Base-by-base conservation (phyloP, 768 basidiomycete species). In the Pleurotus pulmonarius region DNA sequence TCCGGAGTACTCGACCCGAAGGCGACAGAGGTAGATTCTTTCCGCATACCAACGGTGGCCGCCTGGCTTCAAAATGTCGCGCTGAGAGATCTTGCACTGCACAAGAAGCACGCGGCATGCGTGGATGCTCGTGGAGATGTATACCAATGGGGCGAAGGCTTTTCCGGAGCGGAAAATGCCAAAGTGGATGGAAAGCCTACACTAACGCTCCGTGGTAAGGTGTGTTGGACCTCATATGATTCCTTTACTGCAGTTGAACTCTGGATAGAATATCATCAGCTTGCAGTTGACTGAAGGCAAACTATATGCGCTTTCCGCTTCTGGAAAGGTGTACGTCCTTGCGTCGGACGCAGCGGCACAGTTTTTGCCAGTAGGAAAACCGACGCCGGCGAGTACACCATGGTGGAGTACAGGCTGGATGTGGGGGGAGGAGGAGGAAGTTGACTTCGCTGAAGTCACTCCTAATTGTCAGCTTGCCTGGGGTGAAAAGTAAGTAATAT, bases 131-230 rank as follows among this genome's bases (percentile, higher is more conserved):
- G 81, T 37, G 92, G 92, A 22, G 86, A 94, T 61, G 85, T 92
- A 2, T 88, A 90, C 63, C 90, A 92, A 62, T 94, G 91, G 91
- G 91, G 91, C 0, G 75, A 78, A 41, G 86, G 80, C 0, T 88
- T 85, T 68, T 78, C 77, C 60, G 75, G 75, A 13, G 59, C 69
- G 3, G 60, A 68, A 13, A 49, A 69, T 46, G 56, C 69, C 24
- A 59, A 60, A 60, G 57, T 65, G 29, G 59, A 59, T 5, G 60
- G 62, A 22, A 60, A 59, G 25, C 87, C 87, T 4, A 77, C 71
- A 25, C 68, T 77, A 44, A 87, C 87, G 0, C 65, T 91, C 46
- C 77, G 75, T 55, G 87, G 83, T 57, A 88, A 89, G 75, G 90
- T 86, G 60, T 18, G 74, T 59, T 20, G 29, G 9, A 34, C 4